phyloP scores from a whole-genome alignment of 352 stramenopile species.

The Phytophthora pinifolia region DNA sequence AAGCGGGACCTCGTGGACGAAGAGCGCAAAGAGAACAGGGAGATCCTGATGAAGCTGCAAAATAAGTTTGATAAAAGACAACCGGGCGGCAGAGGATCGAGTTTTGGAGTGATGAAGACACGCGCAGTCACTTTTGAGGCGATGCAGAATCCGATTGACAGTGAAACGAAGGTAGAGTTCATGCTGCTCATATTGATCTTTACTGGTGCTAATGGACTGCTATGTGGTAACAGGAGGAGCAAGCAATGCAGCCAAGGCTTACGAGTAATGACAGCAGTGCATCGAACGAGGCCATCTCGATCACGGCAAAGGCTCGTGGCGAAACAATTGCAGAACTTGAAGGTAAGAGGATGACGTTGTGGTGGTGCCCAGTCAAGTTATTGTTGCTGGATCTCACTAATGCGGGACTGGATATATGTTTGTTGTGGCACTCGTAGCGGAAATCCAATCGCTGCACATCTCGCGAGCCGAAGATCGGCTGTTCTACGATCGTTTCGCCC shows the following conservation, averaged over 20 bases:
- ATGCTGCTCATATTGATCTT: not conserved
- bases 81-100: too few relatives aligned
- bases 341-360: slow-evolving; percentile 17
- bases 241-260: not conserved
- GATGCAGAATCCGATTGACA: slow-evolving; percentile 1
- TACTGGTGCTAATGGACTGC: too few relatives aligned
- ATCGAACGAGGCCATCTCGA: not conserved
- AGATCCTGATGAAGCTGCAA: slow-evolving; percentile 36
- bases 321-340: slow-evolving; percentile 56
- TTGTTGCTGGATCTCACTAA: not conserved
- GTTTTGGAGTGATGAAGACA: slow-evolving; percentile 11
- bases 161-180: slow-evolving; percentile 15
- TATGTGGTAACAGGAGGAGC: slow-evolving; percentile 10
- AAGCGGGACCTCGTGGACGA: slow-evolving; percentile 39
- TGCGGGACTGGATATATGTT: not conserved
- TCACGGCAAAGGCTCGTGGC: slow-evolving; percentile 20
- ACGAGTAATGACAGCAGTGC: slow-evolving; percentile 2
- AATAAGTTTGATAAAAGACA: slow-evolving; percentile 22
- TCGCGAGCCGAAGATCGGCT: slow-evolving; percentile 39
- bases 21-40: slow-evolving; percentile 37
- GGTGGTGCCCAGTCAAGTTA: not conserved
- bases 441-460: slow-evolving; percentile 43
- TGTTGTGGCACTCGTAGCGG: slow-evolving; percentile 18
- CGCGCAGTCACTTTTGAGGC: not conserved
- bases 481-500: slow-evolving; percentile 43